phyloP scores from a whole-genome alignment of 2,329 filamentous ascomycete genomes.

The Colletotrichum chlorophyti region DNA sequence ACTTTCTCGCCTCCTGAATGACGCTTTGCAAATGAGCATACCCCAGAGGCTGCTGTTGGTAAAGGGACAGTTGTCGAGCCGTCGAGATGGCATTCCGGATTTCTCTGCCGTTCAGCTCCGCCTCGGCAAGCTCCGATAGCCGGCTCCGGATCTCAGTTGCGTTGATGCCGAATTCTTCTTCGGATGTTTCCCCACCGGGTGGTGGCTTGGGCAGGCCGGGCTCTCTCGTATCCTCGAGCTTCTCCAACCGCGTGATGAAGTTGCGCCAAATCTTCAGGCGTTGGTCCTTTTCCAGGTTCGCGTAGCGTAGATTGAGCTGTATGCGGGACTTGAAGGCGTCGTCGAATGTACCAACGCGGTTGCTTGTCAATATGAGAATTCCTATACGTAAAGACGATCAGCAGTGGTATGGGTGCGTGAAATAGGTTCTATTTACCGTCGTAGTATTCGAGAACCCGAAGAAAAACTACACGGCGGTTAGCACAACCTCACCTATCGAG shows the following conservation, averaged over 20 bases:
- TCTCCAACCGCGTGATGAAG: not conserved
- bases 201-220: not conserved
- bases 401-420: too few species aligned
- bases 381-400: too few species aligned
- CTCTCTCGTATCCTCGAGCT: not conserved
- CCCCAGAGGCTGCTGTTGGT: not conserved
- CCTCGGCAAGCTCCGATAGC: not conserved
- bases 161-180: not conserved
- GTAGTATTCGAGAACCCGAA: slow-evolving; percentile 43
- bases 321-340: slow-evolving; percentile 45
- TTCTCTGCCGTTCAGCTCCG: not conserved
- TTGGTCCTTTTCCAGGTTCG: slow-evolving; percentile 20
- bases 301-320: slow-evolving; percentile 42
- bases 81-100: not conserved
- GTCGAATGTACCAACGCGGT: slow-evolving; percentile 43
- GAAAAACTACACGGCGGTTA: slow-evolving; percentile 41
- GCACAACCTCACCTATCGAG: too few species aligned
- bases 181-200: not conserved
- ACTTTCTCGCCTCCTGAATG: not conserved
- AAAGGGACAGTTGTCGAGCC: not conserved
- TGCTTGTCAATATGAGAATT: slow-evolving; percentile 44
- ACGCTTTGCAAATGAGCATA: not conserved
- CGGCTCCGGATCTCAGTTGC: not conserved
- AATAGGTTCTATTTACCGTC: slow-evolving; percentile 35
- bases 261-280: slow-evolving; percentile 25